Percentiles rank a stretch among this genome's conserved stretches.
These are phyloP conservation scores for Fusarium sp. DNA, from an alignment of 2,329 filamentous ascomycete species.

Conservation along the genomic window DNA sequence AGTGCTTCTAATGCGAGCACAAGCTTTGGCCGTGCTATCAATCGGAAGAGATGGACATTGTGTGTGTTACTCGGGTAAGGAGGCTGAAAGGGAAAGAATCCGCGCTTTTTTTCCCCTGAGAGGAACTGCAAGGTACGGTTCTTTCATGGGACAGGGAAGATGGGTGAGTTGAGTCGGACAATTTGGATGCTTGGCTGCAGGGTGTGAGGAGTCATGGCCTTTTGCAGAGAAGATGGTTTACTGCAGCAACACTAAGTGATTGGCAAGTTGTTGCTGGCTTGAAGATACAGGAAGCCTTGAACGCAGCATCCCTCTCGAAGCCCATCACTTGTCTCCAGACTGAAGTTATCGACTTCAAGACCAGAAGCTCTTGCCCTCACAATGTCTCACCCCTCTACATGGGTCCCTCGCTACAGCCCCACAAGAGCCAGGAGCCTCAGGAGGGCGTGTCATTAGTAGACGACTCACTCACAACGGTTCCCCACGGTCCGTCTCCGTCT, in stretches of 20 bases:
- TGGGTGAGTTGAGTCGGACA: not conserved
- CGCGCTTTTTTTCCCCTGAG: not conserved
- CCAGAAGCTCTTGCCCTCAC: not conserved
- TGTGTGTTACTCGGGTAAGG: not conserved
- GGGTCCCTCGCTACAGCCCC: not conserved
- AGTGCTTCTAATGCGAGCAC: not conserved
- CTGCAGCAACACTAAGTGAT: too few relatives aligned
- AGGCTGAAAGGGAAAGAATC: not conserved
- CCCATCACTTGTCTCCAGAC: not conserved
- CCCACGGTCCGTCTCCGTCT: not conserved
- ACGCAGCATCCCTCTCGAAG: not conserved
- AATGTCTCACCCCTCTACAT: not conserved
- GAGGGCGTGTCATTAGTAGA: not conserved
- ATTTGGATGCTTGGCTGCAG: not conserved
- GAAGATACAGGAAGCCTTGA: too few relatives aligned
- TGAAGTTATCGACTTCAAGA: not conserved
- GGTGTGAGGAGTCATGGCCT: not conserved
- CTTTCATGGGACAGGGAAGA: not conserved
- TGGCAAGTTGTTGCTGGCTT: not conserved
- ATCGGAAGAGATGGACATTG: not conserved
- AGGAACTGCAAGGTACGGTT: not conserved
- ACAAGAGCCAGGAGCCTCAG: constrained; percentile 1
- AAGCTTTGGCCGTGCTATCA: not conserved
- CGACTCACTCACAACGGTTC: not conserved
- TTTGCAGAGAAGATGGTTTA: not conserved